Percentiles rank a stretch among this genome's conserved stretches.
These are phyloP conservation scores for Aspergillus tubingensis DNA, from an alignment of 2,329 filamentous ascomycete species.

Conservation along the genomic window DNA sequence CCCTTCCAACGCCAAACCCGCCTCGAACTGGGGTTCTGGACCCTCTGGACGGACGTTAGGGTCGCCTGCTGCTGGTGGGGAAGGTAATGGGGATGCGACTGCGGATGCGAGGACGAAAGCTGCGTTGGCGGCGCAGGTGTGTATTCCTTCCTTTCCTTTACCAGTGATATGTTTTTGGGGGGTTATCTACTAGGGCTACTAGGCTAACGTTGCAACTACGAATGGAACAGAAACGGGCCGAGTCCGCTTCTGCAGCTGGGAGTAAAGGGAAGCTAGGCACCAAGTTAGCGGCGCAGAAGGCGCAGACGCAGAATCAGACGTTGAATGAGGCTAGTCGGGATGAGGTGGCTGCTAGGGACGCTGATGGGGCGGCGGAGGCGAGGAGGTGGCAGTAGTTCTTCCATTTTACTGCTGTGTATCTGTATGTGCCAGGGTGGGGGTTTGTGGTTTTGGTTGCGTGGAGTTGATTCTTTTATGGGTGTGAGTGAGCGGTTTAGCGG, in stretches of 20 bases:
- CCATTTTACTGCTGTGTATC: neutral
- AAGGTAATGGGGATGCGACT: constrained; percentile 12
- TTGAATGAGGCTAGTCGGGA: constrained; percentile 68
- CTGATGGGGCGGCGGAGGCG: constrained; percentile 62
- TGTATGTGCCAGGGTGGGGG: neutral
- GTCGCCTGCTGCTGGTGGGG: constrained; percentile 37
- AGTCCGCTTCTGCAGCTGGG: constrained; percentile 45
- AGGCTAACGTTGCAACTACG: neutral
- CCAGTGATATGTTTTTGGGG: neutral
- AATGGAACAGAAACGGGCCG: constrained; percentile 64
- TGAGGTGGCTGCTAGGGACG: constrained; percentile 66
- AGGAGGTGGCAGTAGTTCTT: constrained; percentile 57
- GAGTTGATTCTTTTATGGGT: too few relatives aligned
- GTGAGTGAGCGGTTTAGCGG: neutral
- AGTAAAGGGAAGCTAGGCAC: constrained; percentile 67
- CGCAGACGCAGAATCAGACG: constrained; percentile 67
- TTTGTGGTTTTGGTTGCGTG: neutral
- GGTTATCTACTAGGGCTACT: neutral
- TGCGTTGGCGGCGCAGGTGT: constrained; percentile 80
- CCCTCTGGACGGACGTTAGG: constrained; percentile 65
- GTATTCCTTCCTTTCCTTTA: constrained; percentile 30
- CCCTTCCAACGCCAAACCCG: constrained; percentile 49
- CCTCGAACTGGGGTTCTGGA: constrained; percentile 34
- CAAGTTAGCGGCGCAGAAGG: constrained; percentile 74
- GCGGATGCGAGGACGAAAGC: constrained; percentile 71